Conservation (phyloP, 1,139 yeast genomes). For the Tardiomyces blankii region DNA sequence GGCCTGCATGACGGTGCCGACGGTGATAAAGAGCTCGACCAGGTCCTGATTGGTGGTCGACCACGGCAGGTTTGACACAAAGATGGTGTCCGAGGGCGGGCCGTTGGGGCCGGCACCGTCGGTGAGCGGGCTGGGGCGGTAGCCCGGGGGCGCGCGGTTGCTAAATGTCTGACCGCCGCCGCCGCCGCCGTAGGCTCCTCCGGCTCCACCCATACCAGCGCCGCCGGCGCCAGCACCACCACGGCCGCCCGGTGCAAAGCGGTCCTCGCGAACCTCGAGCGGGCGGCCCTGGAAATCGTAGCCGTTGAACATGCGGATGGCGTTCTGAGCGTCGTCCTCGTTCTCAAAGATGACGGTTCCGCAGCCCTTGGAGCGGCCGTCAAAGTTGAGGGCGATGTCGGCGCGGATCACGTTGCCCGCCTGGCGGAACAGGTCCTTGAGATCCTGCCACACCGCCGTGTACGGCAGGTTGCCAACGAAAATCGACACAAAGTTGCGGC, state of each 20-base stretch:
- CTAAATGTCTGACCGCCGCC: not conserved
- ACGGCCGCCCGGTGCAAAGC: constrained; percentile 38
- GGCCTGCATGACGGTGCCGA: constrained; percentile 68
- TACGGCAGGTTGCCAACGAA: constrained; percentile 80
- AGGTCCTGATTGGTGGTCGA: constrained; percentile 81
- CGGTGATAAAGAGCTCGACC: constrained; percentile 74
- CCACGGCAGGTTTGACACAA: constrained; percentile 74
- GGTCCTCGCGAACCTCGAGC: constrained; percentile 49
- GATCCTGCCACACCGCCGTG: constrained; percentile 69
- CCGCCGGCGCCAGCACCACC: constrained; percentile 57
- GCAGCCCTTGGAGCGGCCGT: constrained; percentile 77
- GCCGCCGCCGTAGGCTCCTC: constrained; percentile 30
- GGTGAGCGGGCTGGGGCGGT: not conserved
- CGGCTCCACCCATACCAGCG: constrained; percentile 52
- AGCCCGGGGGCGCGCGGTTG: not conserved
- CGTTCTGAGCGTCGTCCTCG: constrained; percentile 76
- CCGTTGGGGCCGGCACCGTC: constrained; percentile 48
- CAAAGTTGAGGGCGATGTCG: constrained; percentile 56
- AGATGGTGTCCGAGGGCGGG: constrained; percentile 50
- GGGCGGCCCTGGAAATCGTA: constrained; percentile 86
- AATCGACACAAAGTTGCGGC: constrained; percentile 19
- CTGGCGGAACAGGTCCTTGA: constrained; percentile 72
- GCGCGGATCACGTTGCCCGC: constrained; percentile 74
- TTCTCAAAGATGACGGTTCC: constrained; percentile 88
- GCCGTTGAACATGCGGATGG: constrained; percentile 86